Evolutionary conservation across 2,329 filamentous ascomycete species (phyloP).

Genomic region (Scytalidium sp.): DNA sequence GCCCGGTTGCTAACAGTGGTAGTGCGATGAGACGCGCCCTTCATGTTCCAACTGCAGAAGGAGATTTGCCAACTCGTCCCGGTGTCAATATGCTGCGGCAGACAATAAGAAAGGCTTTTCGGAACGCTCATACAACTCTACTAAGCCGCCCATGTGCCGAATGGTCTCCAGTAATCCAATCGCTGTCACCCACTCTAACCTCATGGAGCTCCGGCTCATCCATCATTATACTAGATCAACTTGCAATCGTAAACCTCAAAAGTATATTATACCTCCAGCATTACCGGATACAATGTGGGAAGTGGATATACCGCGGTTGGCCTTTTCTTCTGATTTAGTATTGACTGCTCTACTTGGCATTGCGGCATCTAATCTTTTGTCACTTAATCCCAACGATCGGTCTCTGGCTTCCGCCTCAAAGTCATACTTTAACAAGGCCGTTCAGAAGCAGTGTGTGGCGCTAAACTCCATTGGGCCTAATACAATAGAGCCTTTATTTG

Average conservation of each 20-base stretch:
- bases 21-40: constrained; percentile 12
- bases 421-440: constrained; percentile 11
- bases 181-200: constrained; percentile 3
- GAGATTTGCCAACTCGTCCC: constrained; percentile 5
- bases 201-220: constrained; percentile 12
- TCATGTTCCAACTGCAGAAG: constrained; percentile 9
- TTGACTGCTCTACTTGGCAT: constrained; percentile 13
- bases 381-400: constrained; percentile 5
- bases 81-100: constrained; percentile 7
- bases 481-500: constrained; percentile 8
- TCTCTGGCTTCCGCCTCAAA: constrained; percentile 5
- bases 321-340: constrained; percentile 13
- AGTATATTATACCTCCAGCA: neutral
- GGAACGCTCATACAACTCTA: neutral
- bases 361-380: constrained; percentile 9
- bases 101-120: neutral
- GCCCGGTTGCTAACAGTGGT: neutral
- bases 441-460: constrained; percentile 8
- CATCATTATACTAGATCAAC: constrained; percentile 11
- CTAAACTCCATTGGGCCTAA: constrained; percentile 3
- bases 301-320: constrained; percentile 13
- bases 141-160: neutral
- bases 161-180: constrained; percentile 2
- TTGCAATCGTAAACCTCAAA: neutral
- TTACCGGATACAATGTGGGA: constrained; percentile 9